These are phyloP conservation scores for Orbilia quercus DNA, from an alignment of 2,329 filamentous ascomycete species.

Conservation along the genomic window DNA sequence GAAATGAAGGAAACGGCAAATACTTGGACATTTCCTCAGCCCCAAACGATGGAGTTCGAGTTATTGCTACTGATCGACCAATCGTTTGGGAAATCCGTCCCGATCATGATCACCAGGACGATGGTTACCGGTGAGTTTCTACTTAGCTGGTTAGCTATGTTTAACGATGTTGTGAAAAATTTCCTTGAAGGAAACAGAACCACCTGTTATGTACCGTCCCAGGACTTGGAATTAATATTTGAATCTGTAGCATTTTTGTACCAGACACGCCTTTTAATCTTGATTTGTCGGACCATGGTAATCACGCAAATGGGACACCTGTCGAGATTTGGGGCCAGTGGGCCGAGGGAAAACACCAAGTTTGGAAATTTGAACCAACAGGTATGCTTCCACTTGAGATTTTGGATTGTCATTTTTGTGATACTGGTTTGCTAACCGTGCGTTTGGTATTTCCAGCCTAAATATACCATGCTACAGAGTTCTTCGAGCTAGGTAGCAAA, in stretches of 20 bases:
- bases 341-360: constrained; percentile 14
- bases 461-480: too few species aligned
- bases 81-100: constrained; percentile 21
- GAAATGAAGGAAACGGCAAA: constrained; percentile 15
- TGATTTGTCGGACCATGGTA: constrained; percentile 21
- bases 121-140: too few species aligned
- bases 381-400: too few species aligned
- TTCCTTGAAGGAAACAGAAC: too few species aligned
- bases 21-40: constrained; percentile 15
- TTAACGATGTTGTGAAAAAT: too few species aligned
- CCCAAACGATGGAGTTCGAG: constrained; percentile 11
- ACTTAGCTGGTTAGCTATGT: constrained; percentile 6
- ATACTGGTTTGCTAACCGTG: too few species aligned
- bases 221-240: neutral
- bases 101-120: constrained; percentile 9
- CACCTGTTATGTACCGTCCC: neutral
- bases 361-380: constrained; percentile 29
- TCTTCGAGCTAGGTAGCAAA: too few species aligned
- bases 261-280: constrained; percentile 14
- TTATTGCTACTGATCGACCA: constrained; percentile 1
- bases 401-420: too few species aligned
- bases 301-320: constrained; percentile 15
- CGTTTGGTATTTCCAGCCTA: too few species aligned
- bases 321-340: constrained; percentile 22
- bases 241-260: constrained; percentile 8